Conservation (phyloP, 2,329 filamentous ascomycete genomes). For the Epichloe glyceriae region DNA sequence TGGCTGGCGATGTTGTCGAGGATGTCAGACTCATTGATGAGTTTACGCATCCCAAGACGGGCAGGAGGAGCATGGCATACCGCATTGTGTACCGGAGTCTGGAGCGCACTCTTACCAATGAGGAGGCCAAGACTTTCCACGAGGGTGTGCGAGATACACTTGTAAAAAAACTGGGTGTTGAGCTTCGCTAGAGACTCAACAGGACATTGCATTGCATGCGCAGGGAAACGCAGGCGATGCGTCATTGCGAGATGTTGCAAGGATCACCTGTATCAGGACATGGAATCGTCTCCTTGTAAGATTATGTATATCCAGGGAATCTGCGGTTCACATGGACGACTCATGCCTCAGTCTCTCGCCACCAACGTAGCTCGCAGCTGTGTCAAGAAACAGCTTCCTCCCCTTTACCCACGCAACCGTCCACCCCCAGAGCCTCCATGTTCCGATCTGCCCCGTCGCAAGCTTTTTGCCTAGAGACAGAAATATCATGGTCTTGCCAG, state of each 20-base stretch:
- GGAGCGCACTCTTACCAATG: slow-evolving; percentile 78
- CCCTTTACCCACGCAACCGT: slow-evolving; percentile 22
- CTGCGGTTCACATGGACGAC: slow-evolving; percentile 10
- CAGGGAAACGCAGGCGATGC: not conserved
- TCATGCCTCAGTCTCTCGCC: slow-evolving; percentile 17
- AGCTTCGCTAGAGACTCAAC: slow-evolving; percentile 27
- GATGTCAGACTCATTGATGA: slow-evolving; percentile 75
- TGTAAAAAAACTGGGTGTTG: slow-evolving; percentile 61
- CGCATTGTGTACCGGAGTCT: slow-evolving; percentile 87
- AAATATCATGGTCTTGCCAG: slow-evolving; percentile 17
- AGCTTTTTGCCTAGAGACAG: slow-evolving; percentile 15
- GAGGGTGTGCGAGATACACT: slow-evolving; percentile 50
- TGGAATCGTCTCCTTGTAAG: not conserved
- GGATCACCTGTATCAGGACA: not conserved
- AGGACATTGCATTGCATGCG: not conserved
- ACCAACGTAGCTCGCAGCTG: slow-evolving; percentile 16
- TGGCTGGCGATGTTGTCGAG: slow-evolving; percentile 75
- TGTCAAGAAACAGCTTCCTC: slow-evolving; percentile 17
- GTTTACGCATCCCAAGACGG: slow-evolving; percentile 79
- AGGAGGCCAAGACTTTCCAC: slow-evolving; percentile 68
- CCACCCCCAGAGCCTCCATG: slow-evolving; percentile 20
- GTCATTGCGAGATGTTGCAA: not conserved
- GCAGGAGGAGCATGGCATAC: slow-evolving; percentile 77
- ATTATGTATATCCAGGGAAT: not conserved
- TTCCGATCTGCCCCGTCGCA: slow-evolving; percentile 20